phyloP scores from a whole-genome alignment of 352 stramenopile species.

The Pythium folliculosum region DNA sequence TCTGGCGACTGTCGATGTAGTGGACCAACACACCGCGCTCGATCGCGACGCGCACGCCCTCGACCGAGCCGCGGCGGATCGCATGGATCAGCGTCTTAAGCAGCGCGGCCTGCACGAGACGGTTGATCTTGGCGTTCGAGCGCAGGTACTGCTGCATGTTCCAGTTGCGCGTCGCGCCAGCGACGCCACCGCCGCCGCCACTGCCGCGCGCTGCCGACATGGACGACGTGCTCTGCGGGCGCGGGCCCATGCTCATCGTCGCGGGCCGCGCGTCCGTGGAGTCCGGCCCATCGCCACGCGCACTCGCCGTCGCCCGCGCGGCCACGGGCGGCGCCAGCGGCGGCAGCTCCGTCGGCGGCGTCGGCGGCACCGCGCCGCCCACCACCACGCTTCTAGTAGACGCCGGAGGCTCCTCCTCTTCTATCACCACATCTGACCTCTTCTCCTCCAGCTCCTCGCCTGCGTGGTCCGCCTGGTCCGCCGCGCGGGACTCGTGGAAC shows the following conservation, averaged over 20 bases:
- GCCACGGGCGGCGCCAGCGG: conserved; percentile 15
- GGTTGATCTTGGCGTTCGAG: conserved; percentile 64
- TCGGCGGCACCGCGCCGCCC: conserved; percentile 13
- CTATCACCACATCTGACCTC: background rate
- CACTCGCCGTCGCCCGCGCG: conserved; percentile 10
- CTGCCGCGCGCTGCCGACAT: conserved; percentile 14
- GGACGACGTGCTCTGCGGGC: conserved; percentile 14
- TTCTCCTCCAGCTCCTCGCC: background rate
- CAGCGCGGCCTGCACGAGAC: conserved; percentile 78
- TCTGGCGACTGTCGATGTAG: conserved; percentile 74
- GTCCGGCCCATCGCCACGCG: conserved; percentile 20
- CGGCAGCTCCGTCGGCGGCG: conserved; percentile 23
- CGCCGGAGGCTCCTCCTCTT: conserved; percentile 2
- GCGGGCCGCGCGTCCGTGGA: background rate
- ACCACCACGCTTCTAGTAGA: conserved; percentile 2
- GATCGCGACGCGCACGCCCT: conserved; percentile 84
- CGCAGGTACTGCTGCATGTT: conserved; percentile 34
- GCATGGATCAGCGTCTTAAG: conserved; percentile 86
- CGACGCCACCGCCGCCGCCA: background rate
- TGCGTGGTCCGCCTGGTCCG: background rate
- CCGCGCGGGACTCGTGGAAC: conserved; percentile 1
- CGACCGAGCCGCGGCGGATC: conserved; percentile 72
- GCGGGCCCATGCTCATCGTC: conserved; percentile 8
- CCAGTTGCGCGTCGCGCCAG: conserved; percentile 13
- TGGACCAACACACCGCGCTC: conserved; percentile 76